These are phyloP conservation scores for Osmozyma mogii DNA, from an alignment of 805 yeast species.

Conservation along the genomic window DNA sequence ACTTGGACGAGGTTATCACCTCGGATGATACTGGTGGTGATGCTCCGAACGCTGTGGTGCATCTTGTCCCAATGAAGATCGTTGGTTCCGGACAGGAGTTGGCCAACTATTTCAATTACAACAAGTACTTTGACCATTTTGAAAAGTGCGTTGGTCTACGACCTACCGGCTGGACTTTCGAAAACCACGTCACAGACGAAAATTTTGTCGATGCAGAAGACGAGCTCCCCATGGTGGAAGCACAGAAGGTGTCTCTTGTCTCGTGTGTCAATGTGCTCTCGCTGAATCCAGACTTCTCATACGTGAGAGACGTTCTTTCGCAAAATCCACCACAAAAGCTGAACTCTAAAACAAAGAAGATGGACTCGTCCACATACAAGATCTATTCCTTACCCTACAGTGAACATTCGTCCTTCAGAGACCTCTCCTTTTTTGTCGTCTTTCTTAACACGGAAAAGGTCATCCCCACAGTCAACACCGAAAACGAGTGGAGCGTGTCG, in stretches of 20 bases:
- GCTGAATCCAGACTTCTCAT: conserved; percentile 14
- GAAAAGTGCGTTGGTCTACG: conserved; percentile 62
- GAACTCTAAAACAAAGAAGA: conserved; percentile 10
- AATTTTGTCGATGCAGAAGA: conserved; percentile 1
- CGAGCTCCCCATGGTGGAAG: conserved; percentile 4
- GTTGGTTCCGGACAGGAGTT: conserved; percentile 38
- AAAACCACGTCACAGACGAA: conserved; percentile 7
- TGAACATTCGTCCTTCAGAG: conserved; percentile 88
- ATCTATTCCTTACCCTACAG: conserved; percentile 75
- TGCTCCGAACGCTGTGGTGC: conserved; percentile 43
- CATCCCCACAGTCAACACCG: conserved; percentile 71
- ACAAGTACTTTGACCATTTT: conserved; percentile 37
- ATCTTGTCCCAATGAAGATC: conserved; percentile 64
- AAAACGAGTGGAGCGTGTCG: conserved; percentile 15
- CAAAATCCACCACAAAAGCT: conserved; percentile 15
- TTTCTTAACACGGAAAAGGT: conserved; percentile 43
- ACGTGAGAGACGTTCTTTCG: conserved; percentile 23
- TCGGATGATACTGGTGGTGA: conserved; percentile 32
- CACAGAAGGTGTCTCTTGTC: conserved; percentile 2
- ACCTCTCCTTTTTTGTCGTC: conserved; percentile 58
- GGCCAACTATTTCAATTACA: conserved; percentile 41
- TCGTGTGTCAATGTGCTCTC: conserved; percentile 11
- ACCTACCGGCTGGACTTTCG: conserved; percentile 90
- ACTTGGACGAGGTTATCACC: conserved; percentile 22
- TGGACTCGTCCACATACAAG: conserved; percentile 25